Conservation (phyloP, 345 rosid genomes). For the Luvunga scandens region DNA sequence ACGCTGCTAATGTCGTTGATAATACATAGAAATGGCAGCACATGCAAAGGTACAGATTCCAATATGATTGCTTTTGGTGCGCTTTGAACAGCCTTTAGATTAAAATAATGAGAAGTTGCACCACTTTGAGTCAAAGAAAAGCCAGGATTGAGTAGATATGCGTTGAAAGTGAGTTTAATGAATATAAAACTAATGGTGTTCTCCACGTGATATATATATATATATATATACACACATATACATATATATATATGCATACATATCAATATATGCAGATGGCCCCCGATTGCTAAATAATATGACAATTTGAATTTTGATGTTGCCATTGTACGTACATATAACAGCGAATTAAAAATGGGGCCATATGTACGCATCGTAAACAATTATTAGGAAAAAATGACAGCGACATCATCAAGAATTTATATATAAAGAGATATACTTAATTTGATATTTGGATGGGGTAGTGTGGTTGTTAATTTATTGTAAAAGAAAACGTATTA, state of each 20-base stretch:
- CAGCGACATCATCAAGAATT: no score
- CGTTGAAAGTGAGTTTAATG: neutral
- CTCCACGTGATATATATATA: neutral
- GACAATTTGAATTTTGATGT: neutral
- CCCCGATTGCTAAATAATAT: neutral
- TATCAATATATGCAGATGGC: neutral
- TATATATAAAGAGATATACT: no score
- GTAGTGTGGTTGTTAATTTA: no score
- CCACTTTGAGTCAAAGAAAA: constrained; percentile 10
- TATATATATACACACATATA: no score
- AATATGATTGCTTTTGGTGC: neutral
- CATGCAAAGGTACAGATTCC: constrained; percentile 10
- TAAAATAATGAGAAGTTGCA: neutral
- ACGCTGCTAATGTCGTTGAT: neutral
- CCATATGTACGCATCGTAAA: no score
- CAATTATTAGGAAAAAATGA: no score
- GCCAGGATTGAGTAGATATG: neutral
- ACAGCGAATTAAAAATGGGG: no score
- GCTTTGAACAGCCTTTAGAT: neutral
- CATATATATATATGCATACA: no score
- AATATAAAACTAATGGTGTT: neutral
- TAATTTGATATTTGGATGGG: no score
- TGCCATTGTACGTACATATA: no score
- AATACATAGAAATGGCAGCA: constrained; percentile 9
- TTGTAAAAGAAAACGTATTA: no score